phyloP scores from a whole-genome alignment of 768 basidiomycete genomes.

The Russula vinacea region DNA sequence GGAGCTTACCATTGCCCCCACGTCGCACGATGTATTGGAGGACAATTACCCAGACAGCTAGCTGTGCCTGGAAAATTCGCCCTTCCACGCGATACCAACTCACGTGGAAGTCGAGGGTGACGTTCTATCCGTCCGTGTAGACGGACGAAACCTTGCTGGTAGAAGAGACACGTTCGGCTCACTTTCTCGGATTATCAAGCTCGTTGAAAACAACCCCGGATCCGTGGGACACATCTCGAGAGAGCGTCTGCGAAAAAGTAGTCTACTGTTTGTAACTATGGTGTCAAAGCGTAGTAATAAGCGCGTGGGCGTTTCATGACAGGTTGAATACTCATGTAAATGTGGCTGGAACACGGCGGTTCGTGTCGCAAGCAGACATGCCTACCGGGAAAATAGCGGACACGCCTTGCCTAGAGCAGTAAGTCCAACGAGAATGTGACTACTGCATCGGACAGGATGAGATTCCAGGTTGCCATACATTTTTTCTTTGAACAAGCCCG shows the following conservation, averaged over 20 bases:
- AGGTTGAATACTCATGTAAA: neutral
- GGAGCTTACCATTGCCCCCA: conserved; percentile 35
- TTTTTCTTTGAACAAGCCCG: conserved; percentile 25
- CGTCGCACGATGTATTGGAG: conserved; percentile 75
- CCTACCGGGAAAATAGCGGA: conserved; percentile 1
- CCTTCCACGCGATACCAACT: conserved; percentile 21
- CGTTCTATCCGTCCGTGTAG: conserved; percentile 74
- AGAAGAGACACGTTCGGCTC: conserved; percentile 48
- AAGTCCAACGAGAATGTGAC: conserved; percentile 12
- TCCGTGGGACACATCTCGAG: conserved; percentile 54
- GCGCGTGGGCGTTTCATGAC: neutral
- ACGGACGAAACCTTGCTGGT: conserved; percentile 62
- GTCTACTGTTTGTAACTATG: neutral
- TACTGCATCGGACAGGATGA: conserved; percentile 19
- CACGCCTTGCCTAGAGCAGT: conserved; percentile 8
- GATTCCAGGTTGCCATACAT: conserved; percentile 21
- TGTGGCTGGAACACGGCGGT: neutral
- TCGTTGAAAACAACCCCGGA: conserved; percentile 73
- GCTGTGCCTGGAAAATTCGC: conserved; percentile 56
- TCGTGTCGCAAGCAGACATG: neutral
- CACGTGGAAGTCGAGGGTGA: conserved; percentile 63
- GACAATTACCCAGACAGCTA: conserved; percentile 66
- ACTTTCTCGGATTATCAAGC: conserved; percentile 64
- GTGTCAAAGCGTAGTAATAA: conserved; percentile 36
- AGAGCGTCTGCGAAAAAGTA: conserved; percentile 80